Percentiles rank a stretch among this genome's conserved stretches.
These are phyloP conservation scores for Vitis riparia DNA, from an alignment of 164 flowering plant genomes.

Conservation along the genomic window DNA sequence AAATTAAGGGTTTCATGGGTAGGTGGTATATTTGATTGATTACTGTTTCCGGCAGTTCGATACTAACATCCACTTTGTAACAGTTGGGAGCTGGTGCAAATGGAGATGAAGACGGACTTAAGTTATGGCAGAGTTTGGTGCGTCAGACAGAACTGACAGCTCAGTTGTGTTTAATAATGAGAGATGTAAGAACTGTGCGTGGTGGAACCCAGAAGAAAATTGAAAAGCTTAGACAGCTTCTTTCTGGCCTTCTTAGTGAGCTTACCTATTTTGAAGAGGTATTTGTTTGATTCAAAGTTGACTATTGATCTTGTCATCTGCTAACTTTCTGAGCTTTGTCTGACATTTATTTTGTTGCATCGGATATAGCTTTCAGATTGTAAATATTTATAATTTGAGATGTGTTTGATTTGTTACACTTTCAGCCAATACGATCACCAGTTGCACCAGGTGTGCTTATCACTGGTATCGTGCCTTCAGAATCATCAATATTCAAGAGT, in stretches of 20 bases:
- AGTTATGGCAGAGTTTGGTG: slow-evolving; percentile 94
- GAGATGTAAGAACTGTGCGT: slow-evolving; percentile 94
- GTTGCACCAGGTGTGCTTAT: slow-evolving; percentile 77
- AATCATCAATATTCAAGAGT: slow-evolving; percentile 94
- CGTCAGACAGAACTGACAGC: slow-evolving; percentile 98
- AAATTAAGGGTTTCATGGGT: not conserved
- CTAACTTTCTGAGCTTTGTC: not conserved
- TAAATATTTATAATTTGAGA: not conserved
- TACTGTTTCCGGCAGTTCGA: not conserved
- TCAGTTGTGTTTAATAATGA: slow-evolving; percentile 85
- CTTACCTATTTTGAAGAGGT: slow-evolving; percentile 99
- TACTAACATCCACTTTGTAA: slow-evolving; percentile 3
- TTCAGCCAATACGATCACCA: slow-evolving; percentile 94
- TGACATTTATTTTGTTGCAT: slow-evolving; percentile 4
- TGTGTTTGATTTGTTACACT: slow-evolving; percentile 10
- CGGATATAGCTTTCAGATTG: not conserved
- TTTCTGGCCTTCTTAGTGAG: slow-evolving; percentile 97
- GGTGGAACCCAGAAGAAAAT: slow-evolving; percentile 97
- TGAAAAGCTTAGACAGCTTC: slow-evolving; percentile 95
- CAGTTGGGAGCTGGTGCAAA: slow-evolving; percentile 67
- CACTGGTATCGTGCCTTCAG: slow-evolving; percentile 91
- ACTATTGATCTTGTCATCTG: not conserved
- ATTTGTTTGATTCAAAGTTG: slow-evolving; percentile 8
- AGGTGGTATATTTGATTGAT: not conserved
- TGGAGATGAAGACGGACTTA: slow-evolving; percentile 84